phyloP scores from a whole-genome alignment of 495 filamentous ascomycete species.

The Xylaria palmicola region DNA sequence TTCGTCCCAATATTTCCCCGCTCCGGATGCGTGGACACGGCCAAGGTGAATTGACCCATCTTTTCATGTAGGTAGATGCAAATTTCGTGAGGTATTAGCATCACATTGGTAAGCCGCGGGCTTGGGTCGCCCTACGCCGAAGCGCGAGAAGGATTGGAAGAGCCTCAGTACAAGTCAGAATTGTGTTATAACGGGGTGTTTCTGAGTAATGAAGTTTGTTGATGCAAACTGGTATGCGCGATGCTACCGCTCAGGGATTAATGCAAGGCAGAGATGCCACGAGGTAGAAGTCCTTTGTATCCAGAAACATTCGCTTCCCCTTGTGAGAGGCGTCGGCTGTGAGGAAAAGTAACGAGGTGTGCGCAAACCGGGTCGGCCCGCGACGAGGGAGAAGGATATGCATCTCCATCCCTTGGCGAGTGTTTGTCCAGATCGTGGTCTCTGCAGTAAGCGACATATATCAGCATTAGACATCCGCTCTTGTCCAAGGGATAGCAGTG shows the following conservation, averaged over 20 bases:
- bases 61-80: slow-evolving; percentile 2
- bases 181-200: not conserved
- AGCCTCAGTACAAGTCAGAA: not conserved
- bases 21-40: not conserved
- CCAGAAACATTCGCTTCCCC: not conserved
- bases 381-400: slow-evolving; percentile 6
- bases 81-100: not conserved
- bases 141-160: not conserved
- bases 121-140: not conserved
- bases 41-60: not conserved
- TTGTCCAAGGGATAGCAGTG: no score
- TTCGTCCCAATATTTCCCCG: not conserved
- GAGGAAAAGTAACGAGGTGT: not conserved
- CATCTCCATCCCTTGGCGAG: not conserved
- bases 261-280: not conserved
- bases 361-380: slow-evolving; percentile 4
- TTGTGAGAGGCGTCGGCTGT: not conserved
- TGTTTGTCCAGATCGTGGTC: not conserved
- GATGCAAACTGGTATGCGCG: no score
- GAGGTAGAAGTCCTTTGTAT: not conserved
- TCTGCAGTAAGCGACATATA: not conserved
- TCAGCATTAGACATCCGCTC: no score
- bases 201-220: not conserved
- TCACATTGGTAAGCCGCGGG: not conserved
- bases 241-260: not conserved